Conservation (phyloP, 2,329 filamentous ascomycete species). For the Domatiomyces catenatus region DNA sequence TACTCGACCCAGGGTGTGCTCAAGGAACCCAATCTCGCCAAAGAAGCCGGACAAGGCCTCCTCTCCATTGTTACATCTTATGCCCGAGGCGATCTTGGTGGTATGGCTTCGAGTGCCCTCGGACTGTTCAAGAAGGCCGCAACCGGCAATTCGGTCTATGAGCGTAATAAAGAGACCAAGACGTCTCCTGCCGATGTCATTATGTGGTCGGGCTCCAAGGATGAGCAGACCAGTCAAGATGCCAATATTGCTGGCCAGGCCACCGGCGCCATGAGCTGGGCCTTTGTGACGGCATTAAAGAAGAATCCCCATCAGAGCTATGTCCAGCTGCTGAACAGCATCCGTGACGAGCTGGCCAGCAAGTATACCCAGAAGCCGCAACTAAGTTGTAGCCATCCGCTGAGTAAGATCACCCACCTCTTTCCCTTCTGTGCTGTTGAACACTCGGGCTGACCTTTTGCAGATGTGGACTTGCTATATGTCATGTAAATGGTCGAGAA, state of each 20-base stretch:
- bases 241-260: slow-evolving; percentile 76
- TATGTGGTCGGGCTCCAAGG: slow-evolving; percentile 96
- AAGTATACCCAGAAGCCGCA: slow-evolving; percentile 95
- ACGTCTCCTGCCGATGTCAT: slow-evolving; percentile 90
- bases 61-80: slow-evolving; percentile 59
- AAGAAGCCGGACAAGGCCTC: slow-evolving; percentile 50
- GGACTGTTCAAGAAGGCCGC: slow-evolving; percentile 78
- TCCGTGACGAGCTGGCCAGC: slow-evolving; percentile 70
- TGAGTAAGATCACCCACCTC: slow-evolving; percentile 56
- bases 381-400: slow-evolving; percentile 84
- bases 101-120: slow-evolving; percentile 67
- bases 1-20: slow-evolving; percentile 53
- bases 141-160: slow-evolving; percentile 59
- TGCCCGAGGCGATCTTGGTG: slow-evolving; percentile 65
- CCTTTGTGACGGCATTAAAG: slow-evolving; percentile 80
- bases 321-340: slow-evolving; percentile 85
- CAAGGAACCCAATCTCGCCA: slow-evolving; percentile 54
- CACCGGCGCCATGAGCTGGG: slow-evolving; percentile 96
- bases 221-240: slow-evolving; percentile 87
- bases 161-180: slow-evolving; percentile 72
- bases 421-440: slow-evolving; percentile 12
- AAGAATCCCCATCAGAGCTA: slow-evolving; percentile 94
- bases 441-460: slow-evolving; percentile 15
- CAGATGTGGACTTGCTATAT: slow-evolving; percentile 51
- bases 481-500: slow-evolving; percentile 40